Conservation (phyloP, 495 filamentous ascomycete genomes). For the Amphirosellinia nigrospora region DNA sequence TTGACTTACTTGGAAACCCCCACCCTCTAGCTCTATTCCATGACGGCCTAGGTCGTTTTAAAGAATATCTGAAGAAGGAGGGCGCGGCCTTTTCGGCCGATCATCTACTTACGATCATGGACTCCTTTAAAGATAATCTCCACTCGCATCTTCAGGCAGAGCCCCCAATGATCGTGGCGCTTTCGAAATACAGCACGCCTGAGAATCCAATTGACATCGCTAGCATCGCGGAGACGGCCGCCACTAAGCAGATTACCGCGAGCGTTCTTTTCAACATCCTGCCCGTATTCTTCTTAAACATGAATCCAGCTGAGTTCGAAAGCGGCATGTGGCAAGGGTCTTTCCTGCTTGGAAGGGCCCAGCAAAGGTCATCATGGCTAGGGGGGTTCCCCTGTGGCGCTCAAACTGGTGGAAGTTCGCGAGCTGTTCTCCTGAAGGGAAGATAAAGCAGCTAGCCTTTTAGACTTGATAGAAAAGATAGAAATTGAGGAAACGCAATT, state of each 20-base stretch:
- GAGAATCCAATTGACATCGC: constrained; percentile 29
- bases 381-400: constrained; percentile 32
- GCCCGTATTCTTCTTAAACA: constrained; percentile 48
- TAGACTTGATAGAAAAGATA: not conserved
- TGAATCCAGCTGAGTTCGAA: constrained; percentile 43
- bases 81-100: not conserved
- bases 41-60: not conserved
- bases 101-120: constrained; percentile 41
- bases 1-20: no score
- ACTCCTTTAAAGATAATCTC: constrained; percentile 42
- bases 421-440: constrained; percentile 23
- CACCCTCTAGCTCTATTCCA: constrained; percentile 33
- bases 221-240: not conserved
- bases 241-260: constrained; percentile 31
- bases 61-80: not conserved
- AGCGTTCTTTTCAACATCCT: constrained; percentile 38
- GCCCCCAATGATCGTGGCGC: constrained; percentile 38
- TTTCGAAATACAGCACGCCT: constrained; percentile 31
- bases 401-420: constrained; percentile 44
- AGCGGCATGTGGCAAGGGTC: constrained; percentile 43
- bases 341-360: constrained; percentile 27
- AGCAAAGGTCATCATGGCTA: constrained; percentile 23
- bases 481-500: no score
- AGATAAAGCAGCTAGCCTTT: constrained; percentile 12
- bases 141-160: constrained; percentile 44